phyloP scores from a whole-genome alignment of 306 rosid species.

The Cicer cuneatum region DNA sequence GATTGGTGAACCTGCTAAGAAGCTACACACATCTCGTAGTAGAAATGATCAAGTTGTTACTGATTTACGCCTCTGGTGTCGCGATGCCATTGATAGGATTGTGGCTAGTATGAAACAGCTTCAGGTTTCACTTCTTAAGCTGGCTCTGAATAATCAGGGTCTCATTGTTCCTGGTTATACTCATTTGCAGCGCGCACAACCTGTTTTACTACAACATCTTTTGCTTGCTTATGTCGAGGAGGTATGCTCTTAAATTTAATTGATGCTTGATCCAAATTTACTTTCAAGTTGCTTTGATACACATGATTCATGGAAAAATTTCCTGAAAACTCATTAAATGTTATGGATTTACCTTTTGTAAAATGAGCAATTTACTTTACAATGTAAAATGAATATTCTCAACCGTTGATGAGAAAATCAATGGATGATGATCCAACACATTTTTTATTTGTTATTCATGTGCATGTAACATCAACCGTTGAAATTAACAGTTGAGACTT shows the following conservation, averaged over 20 bases:
- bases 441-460: background rate
- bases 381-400: background rate
- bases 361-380: background rate
- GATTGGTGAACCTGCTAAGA: conserved; percentile 96
- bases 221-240: conserved; percentile 90
- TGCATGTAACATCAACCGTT: background rate
- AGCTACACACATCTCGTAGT: conserved; percentile 92
- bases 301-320: background rate
- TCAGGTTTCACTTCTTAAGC: conserved; percentile 67
- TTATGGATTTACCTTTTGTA: background rate
- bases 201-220: conserved; percentile 83
- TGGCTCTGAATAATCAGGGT: conserved; percentile 76
- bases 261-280: background rate
- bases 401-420: background rate
- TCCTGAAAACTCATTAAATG: background rate
- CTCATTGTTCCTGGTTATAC: conserved; percentile 93
- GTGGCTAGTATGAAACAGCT: conserved; percentile 57
- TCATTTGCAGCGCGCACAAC: conserved; percentile 93
- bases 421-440: background rate
- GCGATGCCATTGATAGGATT: conserved; percentile 81
- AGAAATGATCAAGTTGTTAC: conserved; percentile 86
- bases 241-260: conserved; percentile 53
- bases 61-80: conserved; percentile 87
- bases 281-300: background rate
- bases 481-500: background rate